A percentile compares a stretch with the other conserved stretches of the same genome.
Evolutionary conservation across 225 moss, liverwort and hornwort genomes (phyloP).

Genomic region (Thuidium tamariscinum): DNA sequence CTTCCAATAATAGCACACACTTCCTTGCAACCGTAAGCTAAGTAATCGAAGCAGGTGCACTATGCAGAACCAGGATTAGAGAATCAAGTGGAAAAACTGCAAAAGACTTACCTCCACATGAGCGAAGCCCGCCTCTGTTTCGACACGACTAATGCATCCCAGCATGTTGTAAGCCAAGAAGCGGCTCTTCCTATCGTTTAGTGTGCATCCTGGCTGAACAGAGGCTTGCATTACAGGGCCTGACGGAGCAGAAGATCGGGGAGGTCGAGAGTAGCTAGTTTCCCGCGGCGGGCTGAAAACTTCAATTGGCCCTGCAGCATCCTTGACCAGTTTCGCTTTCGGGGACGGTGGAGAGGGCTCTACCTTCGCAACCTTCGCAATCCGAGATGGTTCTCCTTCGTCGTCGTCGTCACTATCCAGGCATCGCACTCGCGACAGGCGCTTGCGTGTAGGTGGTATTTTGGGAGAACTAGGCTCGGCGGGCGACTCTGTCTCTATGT

Average conservation of each 20-base stretch:
- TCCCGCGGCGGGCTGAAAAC: conserved; percentile 6
- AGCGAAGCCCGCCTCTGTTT: conserved; percentile 47
- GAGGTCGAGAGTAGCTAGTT: background rate
- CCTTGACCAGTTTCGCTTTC: background rate
- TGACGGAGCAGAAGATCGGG: background rate
- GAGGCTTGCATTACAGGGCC: conserved; percentile 54
- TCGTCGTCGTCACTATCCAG: conserved; percentile 25
- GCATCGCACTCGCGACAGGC: conserved; percentile 19
- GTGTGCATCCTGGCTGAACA: conserved; percentile 72
- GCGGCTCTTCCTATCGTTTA: conserved; percentile 33
- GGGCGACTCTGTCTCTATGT: background rate
- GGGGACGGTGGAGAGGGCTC: conserved; percentile 11
- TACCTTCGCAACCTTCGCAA: background rate
- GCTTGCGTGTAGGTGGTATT: conserved; percentile 10
- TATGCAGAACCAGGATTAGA: background rate
- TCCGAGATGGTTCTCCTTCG: background rate
- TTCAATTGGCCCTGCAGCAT: background rate
- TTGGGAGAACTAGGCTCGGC: conserved; percentile 18
- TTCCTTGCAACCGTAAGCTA: background rate
- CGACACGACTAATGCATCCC: conserved; percentile 70
- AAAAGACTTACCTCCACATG: conserved; percentile 60
- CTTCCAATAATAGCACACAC: background rate
- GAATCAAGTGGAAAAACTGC: background rate
- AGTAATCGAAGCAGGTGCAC: background rate
- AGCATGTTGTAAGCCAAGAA: conserved; percentile 84